phyloP scores from a whole-genome alignment of 768 basidiomycete species.

The Amanita pseudoporphyria region DNA sequence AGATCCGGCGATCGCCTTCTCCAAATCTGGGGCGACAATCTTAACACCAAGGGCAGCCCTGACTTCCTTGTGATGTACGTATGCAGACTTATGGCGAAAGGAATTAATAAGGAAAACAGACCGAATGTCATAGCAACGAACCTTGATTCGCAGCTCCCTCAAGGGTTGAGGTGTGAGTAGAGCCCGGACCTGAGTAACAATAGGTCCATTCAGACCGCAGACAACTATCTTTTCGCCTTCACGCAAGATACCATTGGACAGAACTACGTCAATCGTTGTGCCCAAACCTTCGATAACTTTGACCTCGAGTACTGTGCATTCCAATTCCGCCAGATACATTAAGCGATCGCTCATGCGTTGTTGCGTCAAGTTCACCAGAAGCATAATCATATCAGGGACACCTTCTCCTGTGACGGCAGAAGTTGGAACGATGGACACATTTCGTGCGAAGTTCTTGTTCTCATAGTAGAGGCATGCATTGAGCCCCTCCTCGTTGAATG shows the following conservation, averaged over 20 bases:
- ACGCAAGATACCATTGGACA: constrained; percentile 86
- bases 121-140: constrained; percentile 18
- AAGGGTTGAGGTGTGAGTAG: constrained; percentile 93
- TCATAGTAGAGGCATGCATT: constrained; percentile 96
- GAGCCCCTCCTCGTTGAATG: constrained; percentile 96
- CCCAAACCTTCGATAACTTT: constrained; percentile 98
- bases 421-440: constrained; percentile 94
- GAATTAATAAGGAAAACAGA: constrained; percentile 5
- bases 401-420: constrained; percentile 98
- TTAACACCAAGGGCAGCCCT: constrained; percentile 97
- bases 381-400: constrained; percentile 98
- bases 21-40: constrained; percentile 88
- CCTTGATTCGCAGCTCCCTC: constrained; percentile 94
- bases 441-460: constrained; percentile 90
- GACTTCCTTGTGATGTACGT: constrained; percentile 96
- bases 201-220: constrained; percentile 95
- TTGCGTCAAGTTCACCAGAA: constrained; percentile 94
- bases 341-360: constrained; percentile 95
- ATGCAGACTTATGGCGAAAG: constrained; percentile 57
- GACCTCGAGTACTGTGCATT: constrained; percentile 97
- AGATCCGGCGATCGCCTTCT: constrained; percentile 97
- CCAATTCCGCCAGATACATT: constrained; percentile 96
- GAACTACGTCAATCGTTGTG: constrained; percentile 93
- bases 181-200: constrained; percentile 90
- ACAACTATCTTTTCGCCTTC: constrained; percentile 95